Percentiles rank a stretch among this genome's conserved stretches.
These are phyloP conservation scores for Casuarina equisetifolia DNA, from an alignment of 306 rosid genomes.

Conservation along the genomic window DNA sequence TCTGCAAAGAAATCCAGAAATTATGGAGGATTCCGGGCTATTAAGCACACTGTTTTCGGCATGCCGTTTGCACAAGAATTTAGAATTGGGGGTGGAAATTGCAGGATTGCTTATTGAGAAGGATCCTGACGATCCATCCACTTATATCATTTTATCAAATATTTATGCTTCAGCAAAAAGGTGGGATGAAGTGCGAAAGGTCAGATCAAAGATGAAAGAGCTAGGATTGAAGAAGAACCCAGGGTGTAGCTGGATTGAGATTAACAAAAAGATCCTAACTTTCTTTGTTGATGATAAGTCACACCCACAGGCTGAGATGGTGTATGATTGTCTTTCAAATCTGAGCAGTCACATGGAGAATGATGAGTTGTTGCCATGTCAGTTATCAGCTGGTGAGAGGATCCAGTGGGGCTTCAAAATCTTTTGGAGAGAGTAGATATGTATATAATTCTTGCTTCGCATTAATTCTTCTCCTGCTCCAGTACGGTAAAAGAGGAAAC, in stretches of 20 bases:
- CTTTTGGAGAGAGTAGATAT: neutral
- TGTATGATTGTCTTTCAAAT: slow-evolving; percentile 51
- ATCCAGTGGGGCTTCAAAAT: neutral
- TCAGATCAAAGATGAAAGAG: slow-evolving; percentile 68
- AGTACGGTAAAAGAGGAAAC: neutral
- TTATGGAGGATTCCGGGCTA: slow-evolving; percentile 49
- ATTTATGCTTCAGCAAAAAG: slow-evolving; percentile 62
- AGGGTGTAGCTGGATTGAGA: slow-evolving; percentile 87
- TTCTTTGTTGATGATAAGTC: slow-evolving; percentile 70
- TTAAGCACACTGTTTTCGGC: slow-evolving; percentile 71
- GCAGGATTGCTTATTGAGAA: slow-evolving; percentile 50
- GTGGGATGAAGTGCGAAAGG: slow-evolving; percentile 65
- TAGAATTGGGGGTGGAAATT: slow-evolving; percentile 56
- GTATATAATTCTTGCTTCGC: neutral
- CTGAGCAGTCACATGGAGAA: slow-evolving; percentile 62
- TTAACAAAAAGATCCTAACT: slow-evolving; percentile 53
- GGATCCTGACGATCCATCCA: slow-evolving; percentile 67
- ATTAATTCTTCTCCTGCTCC: neutral
- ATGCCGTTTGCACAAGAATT: slow-evolving; percentile 54
- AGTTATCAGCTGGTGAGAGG: neutral
- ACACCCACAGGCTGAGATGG: slow-evolving; percentile 46
- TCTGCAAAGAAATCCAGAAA: slow-evolving; percentile 56
- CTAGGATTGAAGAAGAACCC: slow-evolving; percentile 72
- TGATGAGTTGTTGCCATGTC: slow-evolving; percentile 34
- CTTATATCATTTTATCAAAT: slow-evolving; percentile 55